These are phyloP conservation scores for Chlorella sp. DNA, from an alignment of 139 green algal genomes.

Conservation along the genomic window DNA sequence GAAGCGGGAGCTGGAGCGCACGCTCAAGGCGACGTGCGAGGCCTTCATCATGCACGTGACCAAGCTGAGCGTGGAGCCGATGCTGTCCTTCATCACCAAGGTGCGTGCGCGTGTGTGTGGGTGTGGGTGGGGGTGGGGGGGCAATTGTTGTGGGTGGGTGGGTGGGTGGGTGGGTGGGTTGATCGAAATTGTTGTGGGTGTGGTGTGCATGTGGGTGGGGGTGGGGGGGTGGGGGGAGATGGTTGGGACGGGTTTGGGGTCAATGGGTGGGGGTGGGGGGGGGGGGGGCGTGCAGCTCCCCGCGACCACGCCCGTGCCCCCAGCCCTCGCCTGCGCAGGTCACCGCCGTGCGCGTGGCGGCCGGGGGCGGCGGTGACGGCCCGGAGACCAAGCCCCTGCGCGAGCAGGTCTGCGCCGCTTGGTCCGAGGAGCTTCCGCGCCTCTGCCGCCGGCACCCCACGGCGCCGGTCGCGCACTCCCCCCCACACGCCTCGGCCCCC, in stretches of 20 bases:
- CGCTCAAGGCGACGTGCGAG: constrained; percentile 91
- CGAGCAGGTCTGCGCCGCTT: constrained; percentile 63
- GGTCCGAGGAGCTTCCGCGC: background rate
- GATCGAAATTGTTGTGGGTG: too few relatives aligned
- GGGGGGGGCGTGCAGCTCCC: too few relatives aligned
- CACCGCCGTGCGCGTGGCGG: constrained; percentile 64
- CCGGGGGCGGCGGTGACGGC: constrained; percentile 9
- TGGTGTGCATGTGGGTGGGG: too few relatives aligned
- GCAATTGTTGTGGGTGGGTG: too few relatives aligned
- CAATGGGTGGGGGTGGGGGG: too few relatives aligned
- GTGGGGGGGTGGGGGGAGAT: too few relatives aligned
- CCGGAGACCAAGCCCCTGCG: constrained; percentile 60
- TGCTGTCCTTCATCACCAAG: constrained; percentile 95
- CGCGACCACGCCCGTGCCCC: background rate
- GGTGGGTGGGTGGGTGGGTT: constrained; percentile 25
- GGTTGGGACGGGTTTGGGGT: too few relatives aligned
- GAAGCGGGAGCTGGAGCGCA: constrained; percentile 91
- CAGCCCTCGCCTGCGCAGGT: constrained; percentile 34
- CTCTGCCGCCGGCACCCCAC: background rate
- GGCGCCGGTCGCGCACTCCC: background rate
- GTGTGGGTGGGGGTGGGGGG: too few relatives aligned
- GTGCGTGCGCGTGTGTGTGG: too few relatives aligned
- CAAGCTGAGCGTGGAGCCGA: constrained; percentile 90
- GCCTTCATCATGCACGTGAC: constrained; percentile 94
- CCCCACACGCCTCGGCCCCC: background rate